Evolutionary conservation across 2,329 filamentous ascomycete species (phyloP).

Genomic region (Cylindrodendrum hubeiense): DNA sequence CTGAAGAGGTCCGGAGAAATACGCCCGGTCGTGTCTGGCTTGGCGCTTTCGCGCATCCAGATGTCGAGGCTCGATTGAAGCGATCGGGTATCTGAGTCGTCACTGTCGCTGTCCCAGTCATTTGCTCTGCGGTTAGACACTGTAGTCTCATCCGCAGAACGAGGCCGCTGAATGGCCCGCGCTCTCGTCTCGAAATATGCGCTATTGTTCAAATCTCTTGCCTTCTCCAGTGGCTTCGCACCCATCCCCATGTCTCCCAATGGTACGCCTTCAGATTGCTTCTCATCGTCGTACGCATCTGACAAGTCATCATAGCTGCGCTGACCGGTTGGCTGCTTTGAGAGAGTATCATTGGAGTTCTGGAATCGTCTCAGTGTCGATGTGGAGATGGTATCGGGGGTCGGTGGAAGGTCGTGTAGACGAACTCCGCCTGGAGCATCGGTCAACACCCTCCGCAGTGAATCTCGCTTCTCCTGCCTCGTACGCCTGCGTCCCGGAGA

Average conservation of each 20-base stretch:
- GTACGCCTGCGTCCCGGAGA: slow-evolving; percentile 42
- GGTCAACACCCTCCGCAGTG: slow-evolving; percentile 62
- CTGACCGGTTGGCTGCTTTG: slow-evolving; percentile 48
- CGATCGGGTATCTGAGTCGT: slow-evolving; percentile 57
- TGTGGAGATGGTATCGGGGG: slow-evolving; percentile 71
- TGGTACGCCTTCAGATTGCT: slow-evolving; percentile 26
- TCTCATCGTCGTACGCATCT: slow-evolving; percentile 43
- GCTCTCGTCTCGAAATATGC: slow-evolving; percentile 35
- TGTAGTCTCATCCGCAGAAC: slow-evolving; percentile 61
- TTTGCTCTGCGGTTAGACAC: slow-evolving; percentile 54
- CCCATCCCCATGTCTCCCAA: slow-evolving; percentile 32
- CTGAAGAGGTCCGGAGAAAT: slow-evolving; percentile 67
- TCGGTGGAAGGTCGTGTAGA: slow-evolving; percentile 64
- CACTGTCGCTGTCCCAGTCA: slow-evolving; percentile 60
- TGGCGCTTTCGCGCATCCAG: slow-evolving; percentile 68
- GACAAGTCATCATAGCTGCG: slow-evolving; percentile 49
- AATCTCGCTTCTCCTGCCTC: slow-evolving; percentile 62
- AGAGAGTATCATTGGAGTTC: slow-evolving; percentile 63
- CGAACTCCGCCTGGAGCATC: slow-evolving; percentile 57
- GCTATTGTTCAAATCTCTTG: slow-evolving; percentile 37
- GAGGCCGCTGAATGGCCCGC: slow-evolving; percentile 54
- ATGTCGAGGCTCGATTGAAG: slow-evolving; percentile 66
- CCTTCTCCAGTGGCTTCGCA: slow-evolving; percentile 33
- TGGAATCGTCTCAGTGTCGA: slow-evolving; percentile 65
- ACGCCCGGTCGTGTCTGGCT: slow-evolving; percentile 49